These are phyloP conservation scores for Acephala macrosclerotiorum DNA, from an alignment of 2,329 filamentous ascomycete genomes.

Conservation along the genomic window DNA sequence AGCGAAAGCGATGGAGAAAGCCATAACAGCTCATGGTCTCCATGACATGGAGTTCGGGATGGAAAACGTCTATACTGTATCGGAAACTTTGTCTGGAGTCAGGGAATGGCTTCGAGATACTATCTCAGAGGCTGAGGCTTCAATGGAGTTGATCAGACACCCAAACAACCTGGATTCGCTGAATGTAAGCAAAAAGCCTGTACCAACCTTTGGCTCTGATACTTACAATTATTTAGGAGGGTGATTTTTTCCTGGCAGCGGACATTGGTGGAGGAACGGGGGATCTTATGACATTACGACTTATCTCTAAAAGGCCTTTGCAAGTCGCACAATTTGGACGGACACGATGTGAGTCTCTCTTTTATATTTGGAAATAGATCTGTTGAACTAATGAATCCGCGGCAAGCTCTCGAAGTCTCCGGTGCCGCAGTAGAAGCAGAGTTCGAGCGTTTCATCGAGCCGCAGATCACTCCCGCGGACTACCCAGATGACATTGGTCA, in stretches of 20 bases:
- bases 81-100: slow-evolving; percentile 26
- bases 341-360: neutral
- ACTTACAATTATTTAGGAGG: too few relatives aligned
- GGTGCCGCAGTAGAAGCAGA: slow-evolving; percentile 26
- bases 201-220: neutral
- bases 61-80: slow-evolving; percentile 30
- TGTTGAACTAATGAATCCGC: neutral
- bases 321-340: slow-evolving; percentile 17
- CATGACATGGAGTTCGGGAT: slow-evolving; percentile 22
- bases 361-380: neutral
- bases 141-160: slow-evolving; percentile 7
- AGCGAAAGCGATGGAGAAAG: slow-evolving; percentile 17
- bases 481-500: slow-evolving; percentile 14
- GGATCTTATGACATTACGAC: slow-evolving; percentile 20
- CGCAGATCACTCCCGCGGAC: slow-evolving; percentile 10
- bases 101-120: slow-evolving; percentile 26
- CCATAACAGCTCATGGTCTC: slow-evolving; percentile 14
- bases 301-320: slow-evolving; percentile 24
- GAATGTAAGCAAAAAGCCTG: slow-evolving; percentile 11
- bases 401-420: neutral
- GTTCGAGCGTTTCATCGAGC: slow-evolving; percentile 16
- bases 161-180: slow-evolving; percentile 14
- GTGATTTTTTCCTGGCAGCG: slow-evolving; percentile 20
- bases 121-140: slow-evolving; percentile 5
- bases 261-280: slow-evolving; percentile 30